These are phyloP conservation scores for Didymella keratinophila DNA, from an alignment of 2,329 filamentous ascomycete species.

Conservation along the genomic window DNA sequence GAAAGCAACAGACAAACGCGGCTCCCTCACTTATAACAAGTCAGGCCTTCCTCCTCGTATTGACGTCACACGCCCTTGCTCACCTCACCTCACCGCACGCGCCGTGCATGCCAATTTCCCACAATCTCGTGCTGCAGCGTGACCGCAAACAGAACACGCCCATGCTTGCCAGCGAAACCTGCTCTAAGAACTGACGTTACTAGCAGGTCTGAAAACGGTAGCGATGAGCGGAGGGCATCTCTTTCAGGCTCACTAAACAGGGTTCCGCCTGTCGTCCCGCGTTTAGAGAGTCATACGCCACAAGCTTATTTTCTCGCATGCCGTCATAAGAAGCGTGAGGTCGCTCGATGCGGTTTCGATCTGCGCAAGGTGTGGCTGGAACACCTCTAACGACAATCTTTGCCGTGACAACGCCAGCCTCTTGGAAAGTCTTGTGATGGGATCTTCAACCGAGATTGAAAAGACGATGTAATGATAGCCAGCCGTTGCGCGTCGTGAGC, in stretches of 20 bases:
- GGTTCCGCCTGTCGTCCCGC: constrained; percentile 17
- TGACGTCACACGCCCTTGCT: constrained; percentile 23
- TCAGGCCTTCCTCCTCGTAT: constrained; percentile 4
- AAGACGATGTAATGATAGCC: constrained; percentile 17
- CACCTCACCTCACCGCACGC: constrained; percentile 15
- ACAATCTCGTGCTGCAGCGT: constrained; percentile 13
- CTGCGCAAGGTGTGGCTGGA: constrained; percentile 19
- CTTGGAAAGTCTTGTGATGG: constrained; percentile 16
- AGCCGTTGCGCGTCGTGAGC: constrained; percentile 19
- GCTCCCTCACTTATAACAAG: constrained; percentile 23
- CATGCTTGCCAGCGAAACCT: constrained; percentile 21
- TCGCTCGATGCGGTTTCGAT: constrained; percentile 5
- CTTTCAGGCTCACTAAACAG: constrained; percentile 11
- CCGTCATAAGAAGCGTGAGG: constrained; percentile 17
- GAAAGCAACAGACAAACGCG: constrained; percentile 16
- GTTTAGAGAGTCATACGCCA: constrained; percentile 17
- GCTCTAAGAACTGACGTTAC: constrained; percentile 18
- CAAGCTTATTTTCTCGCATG: constrained; percentile 18
- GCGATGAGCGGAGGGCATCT: constrained; percentile 5
- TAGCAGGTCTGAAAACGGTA: constrained; percentile 17
- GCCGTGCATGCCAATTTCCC: constrained; percentile 19
- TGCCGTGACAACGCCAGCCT: constrained; percentile 5
- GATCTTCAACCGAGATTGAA: constrained; percentile 9
- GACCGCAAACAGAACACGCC: constrained; percentile 20
- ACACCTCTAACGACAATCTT: constrained; percentile 3